Conservation (phyloP, 179 eudicot genomes). For the Spergularia azorica region DNA sequence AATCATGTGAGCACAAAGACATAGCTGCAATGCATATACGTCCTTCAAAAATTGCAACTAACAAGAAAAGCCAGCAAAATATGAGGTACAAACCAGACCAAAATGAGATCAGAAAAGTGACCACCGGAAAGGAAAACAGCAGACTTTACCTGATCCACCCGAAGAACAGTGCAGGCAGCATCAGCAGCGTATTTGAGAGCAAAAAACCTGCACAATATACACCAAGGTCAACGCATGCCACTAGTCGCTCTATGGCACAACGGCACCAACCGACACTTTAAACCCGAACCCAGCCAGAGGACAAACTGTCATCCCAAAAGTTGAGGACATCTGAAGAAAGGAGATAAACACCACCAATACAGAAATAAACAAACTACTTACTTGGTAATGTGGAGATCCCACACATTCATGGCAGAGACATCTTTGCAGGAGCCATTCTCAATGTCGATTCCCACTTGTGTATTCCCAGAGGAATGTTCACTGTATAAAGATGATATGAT, state of each 20-base stretch:
- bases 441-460: slow-evolving; percentile 83
- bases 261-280: background rate
- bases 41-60: background rate
- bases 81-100: background rate
- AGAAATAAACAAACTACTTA: slow-evolving; percentile 33
- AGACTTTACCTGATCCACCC: slow-evolving; percentile 78
- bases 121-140: background rate
- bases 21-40: too few relatives aligned
- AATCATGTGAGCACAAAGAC: too few relatives aligned
- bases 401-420: slow-evolving; percentile 59
- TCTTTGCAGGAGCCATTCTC: slow-evolving; percentile 82
- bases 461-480: slow-evolving; percentile 84
- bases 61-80: background rate
- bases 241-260: background rate
- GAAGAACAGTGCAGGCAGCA: slow-evolving; percentile 93
- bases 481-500: slow-evolving; percentile 85
- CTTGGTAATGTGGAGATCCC: slow-evolving; percentile 94
- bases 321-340: background rate
- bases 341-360: background rate
- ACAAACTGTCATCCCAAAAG: background rate
- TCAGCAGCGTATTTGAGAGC: slow-evolving; percentile 96
- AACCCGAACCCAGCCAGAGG: background rate
- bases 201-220: slow-evolving; percentile 54
- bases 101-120: background rate
- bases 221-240: background rate